phyloP scores from a whole-genome alignment of 2,329 filamentous ascomycete genomes.

The Clarireedia paspali region DNA sequence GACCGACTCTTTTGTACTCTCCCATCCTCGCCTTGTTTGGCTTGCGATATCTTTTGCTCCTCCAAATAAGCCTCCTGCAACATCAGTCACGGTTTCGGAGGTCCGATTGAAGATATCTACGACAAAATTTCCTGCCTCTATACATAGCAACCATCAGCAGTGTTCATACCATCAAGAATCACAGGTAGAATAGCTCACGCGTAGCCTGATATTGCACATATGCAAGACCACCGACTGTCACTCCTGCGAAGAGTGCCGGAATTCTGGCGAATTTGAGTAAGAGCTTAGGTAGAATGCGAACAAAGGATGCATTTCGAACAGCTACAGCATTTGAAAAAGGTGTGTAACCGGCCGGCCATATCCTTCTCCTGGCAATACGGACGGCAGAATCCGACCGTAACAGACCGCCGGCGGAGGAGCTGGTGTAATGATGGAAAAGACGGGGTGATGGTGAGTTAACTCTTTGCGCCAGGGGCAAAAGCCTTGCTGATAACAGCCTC shows the following conservation, averaged over 20 bases:
- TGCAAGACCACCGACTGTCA: constrained; percentile 77
- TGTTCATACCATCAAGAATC: neutral
- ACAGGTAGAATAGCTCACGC: constrained; percentile 44
- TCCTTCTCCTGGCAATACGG: constrained; percentile 52
- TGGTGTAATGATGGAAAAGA: constrained; percentile 49
- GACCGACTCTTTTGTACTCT: constrained; percentile 71
- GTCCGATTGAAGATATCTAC: constrained; percentile 69
- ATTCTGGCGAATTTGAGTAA: constrained; percentile 83
- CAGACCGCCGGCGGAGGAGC: constrained; percentile 59
- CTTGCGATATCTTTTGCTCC: constrained; percentile 67
- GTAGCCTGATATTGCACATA: constrained; percentile 96
- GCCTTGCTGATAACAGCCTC: constrained; percentile 65
- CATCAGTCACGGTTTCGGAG: constrained; percentile 60
- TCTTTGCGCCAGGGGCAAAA: constrained; percentile 59
- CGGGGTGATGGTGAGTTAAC: constrained; percentile 47
- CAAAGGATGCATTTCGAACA: constrained; percentile 57
- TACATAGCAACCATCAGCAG: constrained; percentile 1
- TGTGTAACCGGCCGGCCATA: constrained; percentile 71
- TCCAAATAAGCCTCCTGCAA: constrained; percentile 63
- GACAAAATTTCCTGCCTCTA: constrained; percentile 69
- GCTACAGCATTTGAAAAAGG: constrained; percentile 73
- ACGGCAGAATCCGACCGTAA: constrained; percentile 57
- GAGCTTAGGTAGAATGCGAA: constrained; percentile 69
- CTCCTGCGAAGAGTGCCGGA: constrained; percentile 85
- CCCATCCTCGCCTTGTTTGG: constrained; percentile 75